Evolutionary conservation across 2,329 filamentous ascomycete species (phyloP).

Genomic region (Diaporthe helianthi): DNA sequence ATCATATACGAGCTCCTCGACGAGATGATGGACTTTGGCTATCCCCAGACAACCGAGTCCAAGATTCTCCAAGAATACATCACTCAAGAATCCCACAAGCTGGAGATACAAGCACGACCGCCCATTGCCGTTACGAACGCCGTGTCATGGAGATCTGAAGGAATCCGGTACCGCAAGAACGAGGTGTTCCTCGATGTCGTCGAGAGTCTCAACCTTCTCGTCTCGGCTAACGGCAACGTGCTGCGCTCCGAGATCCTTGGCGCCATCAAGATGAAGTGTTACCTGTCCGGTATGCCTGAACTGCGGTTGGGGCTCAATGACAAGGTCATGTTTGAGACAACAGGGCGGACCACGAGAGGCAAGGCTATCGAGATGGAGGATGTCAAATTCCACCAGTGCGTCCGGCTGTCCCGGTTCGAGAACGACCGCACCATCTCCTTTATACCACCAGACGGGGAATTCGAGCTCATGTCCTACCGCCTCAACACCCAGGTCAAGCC

Average conservation of each 20-base stretch:
- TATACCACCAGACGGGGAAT: constrained; percentile 97
- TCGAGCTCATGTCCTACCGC: constrained; percentile 99
- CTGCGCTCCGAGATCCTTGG: constrained; percentile 95
- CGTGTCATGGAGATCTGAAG: constrained; percentile 97
- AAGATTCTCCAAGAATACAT: constrained; percentile 99
- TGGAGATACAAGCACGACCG: constrained; percentile 93
- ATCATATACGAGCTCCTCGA: constrained; percentile 98
- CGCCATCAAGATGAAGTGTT: constrained; percentile 99
- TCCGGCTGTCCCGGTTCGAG: constrained; percentile 93
- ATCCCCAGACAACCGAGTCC: constrained; percentile 96
- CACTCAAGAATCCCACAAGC: constrained; percentile 98
- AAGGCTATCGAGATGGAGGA: constrained; percentile 99
- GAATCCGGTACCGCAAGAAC: constrained; percentile 98
- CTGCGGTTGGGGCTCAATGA: constrained; percentile 93
- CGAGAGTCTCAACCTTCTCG: constrained; percentile 93
- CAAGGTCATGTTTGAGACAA: constrained; percentile 99
- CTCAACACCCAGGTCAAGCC: constrained; percentile 99
- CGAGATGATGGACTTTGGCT: constrained; percentile 99
- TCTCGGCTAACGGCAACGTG: constrained; percentile 93
- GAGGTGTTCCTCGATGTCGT: constrained; percentile 98
- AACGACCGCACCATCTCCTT: constrained; percentile 99
- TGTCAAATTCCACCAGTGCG: constrained; percentile 99
- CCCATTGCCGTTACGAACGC: constrained; percentile 98
- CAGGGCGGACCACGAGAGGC: constrained; percentile 88
- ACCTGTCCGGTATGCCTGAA: constrained; percentile 97